phyloP scores from a whole-genome alignment of 1,139 yeast species.

The Nakaseomyces bracarensis region DNA sequence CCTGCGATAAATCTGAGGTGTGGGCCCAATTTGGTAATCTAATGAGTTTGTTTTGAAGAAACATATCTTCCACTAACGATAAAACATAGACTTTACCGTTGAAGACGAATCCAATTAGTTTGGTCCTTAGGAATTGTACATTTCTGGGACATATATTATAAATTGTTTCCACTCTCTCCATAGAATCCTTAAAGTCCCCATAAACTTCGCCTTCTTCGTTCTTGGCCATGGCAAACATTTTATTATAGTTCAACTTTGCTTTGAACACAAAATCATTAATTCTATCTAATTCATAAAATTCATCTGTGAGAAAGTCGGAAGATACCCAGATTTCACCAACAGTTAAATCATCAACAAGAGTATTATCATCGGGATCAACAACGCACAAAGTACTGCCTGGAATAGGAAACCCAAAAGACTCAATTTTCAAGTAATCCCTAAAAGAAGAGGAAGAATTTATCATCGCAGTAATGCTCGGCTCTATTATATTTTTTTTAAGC shows the following conservation, averaged over 20 bases:
- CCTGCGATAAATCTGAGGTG: conserved; percentile 25
- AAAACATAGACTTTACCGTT: conserved; percentile 82
- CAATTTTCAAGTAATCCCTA: conserved; percentile 53
- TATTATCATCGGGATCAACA: conserved; percentile 74
- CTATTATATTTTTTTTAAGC: conserved; percentile 67
- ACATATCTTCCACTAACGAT: conserved; percentile 86
- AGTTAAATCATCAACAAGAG: conserved; percentile 85
- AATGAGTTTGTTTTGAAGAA: conserved; percentile 58
- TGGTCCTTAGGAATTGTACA: conserved; percentile 69
- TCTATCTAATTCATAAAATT: conserved; percentile 31
- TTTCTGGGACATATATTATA: conserved; percentile 25
- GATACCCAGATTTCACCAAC: conserved; percentile 95
- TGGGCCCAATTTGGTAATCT: conserved; percentile 37
- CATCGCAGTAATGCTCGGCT: conserved; percentile 33
- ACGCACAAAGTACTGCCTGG: conserved; percentile 92
- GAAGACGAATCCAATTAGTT: conserved; percentile 77
- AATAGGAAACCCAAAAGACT: conserved; percentile 88
- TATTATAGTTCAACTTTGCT: conserved; percentile 28
- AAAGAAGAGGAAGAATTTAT: conserved; percentile 27
- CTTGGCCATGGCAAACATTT: conserved; percentile 23
- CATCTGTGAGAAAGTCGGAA: conserved; percentile 27
- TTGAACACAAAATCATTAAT: conserved; percentile 32
- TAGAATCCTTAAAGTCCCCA: conserved; percentile 11
- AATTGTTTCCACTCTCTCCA: conserved; percentile 27
- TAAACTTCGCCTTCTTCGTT: conserved; percentile 2